Percentiles rank a stretch among this genome's conserved stretches.
Evolutionary conservation across 2,329 filamentous ascomycete genomes (phyloP).

Genomic region (Sporothrix pseudoabietina): DNA sequence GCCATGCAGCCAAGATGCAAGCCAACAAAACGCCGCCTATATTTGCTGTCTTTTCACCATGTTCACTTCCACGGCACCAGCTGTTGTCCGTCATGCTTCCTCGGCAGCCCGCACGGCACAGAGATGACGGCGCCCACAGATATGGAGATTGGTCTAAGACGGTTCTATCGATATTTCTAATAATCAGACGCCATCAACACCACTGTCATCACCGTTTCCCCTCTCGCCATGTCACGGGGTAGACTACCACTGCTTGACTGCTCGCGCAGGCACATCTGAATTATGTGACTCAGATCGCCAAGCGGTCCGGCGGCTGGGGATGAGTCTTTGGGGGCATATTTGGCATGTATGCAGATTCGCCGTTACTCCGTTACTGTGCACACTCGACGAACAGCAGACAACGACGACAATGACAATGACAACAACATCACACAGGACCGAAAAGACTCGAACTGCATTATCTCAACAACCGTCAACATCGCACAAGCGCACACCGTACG

Average conservation of each 20-base stretch:
- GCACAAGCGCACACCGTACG: neutral
- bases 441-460: neutral
- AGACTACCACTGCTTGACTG: too few relatives aligned
- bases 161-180: neutral
- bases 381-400: neutral
- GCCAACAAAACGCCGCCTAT: conserved; percentile 12
- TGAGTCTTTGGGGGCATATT: too few relatives aligned
- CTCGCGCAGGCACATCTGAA: neutral
- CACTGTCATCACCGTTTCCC: neutral
- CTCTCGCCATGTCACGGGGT: neutral
- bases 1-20: conserved; percentile 22
- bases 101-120: neutral
- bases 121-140: neutral
- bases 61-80: neutral
- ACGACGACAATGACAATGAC: neutral
- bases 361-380: neutral
- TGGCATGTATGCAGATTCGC: neutral
- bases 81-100: neutral
- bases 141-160: neutral
- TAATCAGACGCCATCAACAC: neutral
- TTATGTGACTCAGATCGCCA: neutral
- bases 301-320: neutral
- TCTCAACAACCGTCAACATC: neutral
- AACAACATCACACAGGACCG: neutral
- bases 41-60: neutral